Conservation (phyloP, 1,284 basidiomycete genomes). For the Trametes versicolor region DNA sequence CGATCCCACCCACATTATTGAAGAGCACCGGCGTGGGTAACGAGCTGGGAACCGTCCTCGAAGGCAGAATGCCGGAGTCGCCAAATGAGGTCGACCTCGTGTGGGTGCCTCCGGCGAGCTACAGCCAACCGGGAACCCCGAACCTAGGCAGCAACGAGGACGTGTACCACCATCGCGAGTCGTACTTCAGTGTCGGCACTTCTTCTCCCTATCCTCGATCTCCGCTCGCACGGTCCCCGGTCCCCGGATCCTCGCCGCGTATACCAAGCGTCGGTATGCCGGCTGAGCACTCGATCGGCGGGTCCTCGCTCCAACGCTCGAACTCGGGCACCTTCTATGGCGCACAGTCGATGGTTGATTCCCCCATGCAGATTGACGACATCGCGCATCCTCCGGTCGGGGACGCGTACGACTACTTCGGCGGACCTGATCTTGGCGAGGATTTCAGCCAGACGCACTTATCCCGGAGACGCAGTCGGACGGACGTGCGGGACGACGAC, state of each 20-base stretch:
- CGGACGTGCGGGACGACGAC: conserved; percentile 36
- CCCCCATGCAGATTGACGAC: conserved; percentile 43
- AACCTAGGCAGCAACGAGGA: conserved; percentile 38
- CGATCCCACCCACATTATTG: conserved; percentile 93
- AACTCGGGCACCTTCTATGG: conserved; percentile 33
- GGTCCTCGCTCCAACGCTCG: conserved; percentile 21
- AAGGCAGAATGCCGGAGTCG: conserved; percentile 37
- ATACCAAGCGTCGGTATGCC: conserved; percentile 38
- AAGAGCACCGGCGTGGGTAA: conserved; percentile 77
- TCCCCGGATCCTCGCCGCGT: conserved; percentile 32
- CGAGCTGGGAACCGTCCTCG: conserved; percentile 43
- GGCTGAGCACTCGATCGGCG: conserved; percentile 18
- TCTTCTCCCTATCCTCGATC: conserved; percentile 30
- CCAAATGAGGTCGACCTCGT: conserved; percentile 65
- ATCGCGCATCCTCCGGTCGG: conserved; percentile 52
- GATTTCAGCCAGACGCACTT: conserved; percentile 44
- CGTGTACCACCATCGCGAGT: conserved; percentile 47
- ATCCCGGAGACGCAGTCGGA: conserved; percentile 25
- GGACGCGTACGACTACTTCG: conserved; percentile 72
- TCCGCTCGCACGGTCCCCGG: conserved; percentile 24
- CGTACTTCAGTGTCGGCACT: conserved; percentile 47
- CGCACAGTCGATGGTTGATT: conserved; percentile 32
- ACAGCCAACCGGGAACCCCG: conserved; percentile 46
- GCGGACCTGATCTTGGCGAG: conserved; percentile 62
- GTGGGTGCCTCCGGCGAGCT: conserved; percentile 71